These are phyloP conservation scores for Aureobasidium lini DNA, from an alignment of 2,329 filamentous ascomycete species.

Conservation along the genomic window DNA sequence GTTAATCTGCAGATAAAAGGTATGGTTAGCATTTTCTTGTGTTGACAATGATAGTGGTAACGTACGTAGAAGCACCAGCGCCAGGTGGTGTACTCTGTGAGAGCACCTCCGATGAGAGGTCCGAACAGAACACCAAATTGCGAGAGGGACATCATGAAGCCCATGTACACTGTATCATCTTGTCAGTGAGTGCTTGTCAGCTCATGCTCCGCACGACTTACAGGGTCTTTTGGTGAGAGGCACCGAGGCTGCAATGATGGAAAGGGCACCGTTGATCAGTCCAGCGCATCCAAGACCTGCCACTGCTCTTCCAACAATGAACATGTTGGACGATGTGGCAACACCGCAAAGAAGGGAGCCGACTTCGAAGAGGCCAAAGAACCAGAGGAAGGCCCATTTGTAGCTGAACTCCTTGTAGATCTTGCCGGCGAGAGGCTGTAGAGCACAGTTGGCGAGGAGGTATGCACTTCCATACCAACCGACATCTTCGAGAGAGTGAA, in stretches of 20 bases:
- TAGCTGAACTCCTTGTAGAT: slow-evolving; percentile 52
- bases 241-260: slow-evolving; percentile 42
- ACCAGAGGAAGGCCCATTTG: slow-evolving; percentile 42
- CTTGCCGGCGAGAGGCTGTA: slow-evolving; percentile 43
- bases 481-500: slow-evolving; percentile 33
- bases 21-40: too few species aligned
- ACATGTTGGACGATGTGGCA: slow-evolving; percentile 41
- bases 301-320: slow-evolving; percentile 50
- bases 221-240: slow-evolving; percentile 38
- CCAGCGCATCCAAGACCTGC: slow-evolving; percentile 48
- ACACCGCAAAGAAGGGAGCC: slow-evolving; percentile 49
- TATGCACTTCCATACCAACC: slow-evolving; percentile 36
- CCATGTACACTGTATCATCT: slow-evolving; percentile 31
- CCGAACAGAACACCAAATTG: slow-evolving; percentile 34
- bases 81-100: slow-evolving; percentile 40
- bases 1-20: background rate
- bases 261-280: slow-evolving; percentile 36
- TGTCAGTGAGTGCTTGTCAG: slow-evolving; percentile 15
- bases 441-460: slow-evolving; percentile 35
- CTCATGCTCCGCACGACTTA: slow-evolving; percentile 19
- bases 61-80: background rate
- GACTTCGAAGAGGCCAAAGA: slow-evolving; percentile 41
- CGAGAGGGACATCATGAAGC: slow-evolving; percentile 30
- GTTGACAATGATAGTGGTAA: too few species aligned
- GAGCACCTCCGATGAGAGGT: slow-evolving; percentile 31